phyloP scores from a whole-genome alignment of 208 protist genomes.

The Crithidia expoeki region DNA sequence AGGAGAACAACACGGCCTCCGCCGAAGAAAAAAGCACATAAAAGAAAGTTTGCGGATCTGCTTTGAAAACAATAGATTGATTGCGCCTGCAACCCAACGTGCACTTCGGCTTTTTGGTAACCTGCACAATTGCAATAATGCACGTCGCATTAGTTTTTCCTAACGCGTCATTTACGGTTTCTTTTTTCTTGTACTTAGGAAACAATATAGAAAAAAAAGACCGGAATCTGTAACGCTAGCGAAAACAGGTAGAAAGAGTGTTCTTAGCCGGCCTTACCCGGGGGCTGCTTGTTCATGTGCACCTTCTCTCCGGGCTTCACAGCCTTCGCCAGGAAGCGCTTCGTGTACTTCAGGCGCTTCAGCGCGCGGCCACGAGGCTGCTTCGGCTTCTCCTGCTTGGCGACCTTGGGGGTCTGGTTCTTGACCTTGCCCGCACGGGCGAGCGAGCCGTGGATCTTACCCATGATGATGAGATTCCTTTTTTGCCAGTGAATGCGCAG shows the following conservation, averaged over 20 bases:
- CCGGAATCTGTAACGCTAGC: slow-evolving; percentile 13
- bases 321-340: slow-evolving; percentile 95
- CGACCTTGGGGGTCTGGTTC: slow-evolving; percentile 98
- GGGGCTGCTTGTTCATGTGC: slow-evolving; percentile 93
- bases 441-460: slow-evolving; percentile 98
- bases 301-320: slow-evolving; percentile 93
- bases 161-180: neutral
- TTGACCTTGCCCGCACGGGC: slow-evolving; percentile 98
- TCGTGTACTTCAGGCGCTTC: slow-evolving; percentile 98
- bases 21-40: too few relatives aligned
- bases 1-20: too few relatives aligned
- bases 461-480: slow-evolving; percentile 63
- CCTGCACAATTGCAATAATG: too few relatives aligned
- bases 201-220: slow-evolving; percentile 10
- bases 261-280: slow-evolving; percentile 23
- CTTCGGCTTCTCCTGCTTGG: slow-evolving; percentile 96
- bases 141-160: too few relatives aligned
- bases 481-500: neutral
- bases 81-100: too few relatives aligned
- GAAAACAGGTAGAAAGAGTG: neutral
- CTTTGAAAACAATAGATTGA: too few relatives aligned
- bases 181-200: slow-evolving; percentile 10
- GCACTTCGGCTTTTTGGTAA: too few relatives aligned
- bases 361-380: slow-evolving; percentile 95
- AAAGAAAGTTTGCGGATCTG: too few relatives aligned